A percentile compares a stretch with the other conserved stretches of the same genome.
These are phyloP conservation scores for Microglena sp. DNA, from an alignment of 139 green algal genomes.

Conservation along the genomic window DNA sequence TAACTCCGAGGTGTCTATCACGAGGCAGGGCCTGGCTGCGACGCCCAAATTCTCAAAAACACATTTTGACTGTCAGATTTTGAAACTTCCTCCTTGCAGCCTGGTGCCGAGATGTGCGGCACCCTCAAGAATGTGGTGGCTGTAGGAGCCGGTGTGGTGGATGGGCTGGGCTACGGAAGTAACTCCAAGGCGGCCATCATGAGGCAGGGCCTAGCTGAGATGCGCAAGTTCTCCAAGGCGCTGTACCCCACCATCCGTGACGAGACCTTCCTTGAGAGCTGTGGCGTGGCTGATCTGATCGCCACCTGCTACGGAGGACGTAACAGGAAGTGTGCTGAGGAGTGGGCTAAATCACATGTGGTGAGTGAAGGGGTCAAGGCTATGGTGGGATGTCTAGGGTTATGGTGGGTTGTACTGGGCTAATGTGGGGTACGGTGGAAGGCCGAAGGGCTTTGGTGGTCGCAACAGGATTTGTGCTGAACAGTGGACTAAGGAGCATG, in stretches of 20 bases:
- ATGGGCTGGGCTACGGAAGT: slow-evolving; percentile 49
- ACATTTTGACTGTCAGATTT: neutral
- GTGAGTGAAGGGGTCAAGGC: too few species aligned
- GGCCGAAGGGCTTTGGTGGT: too few species aligned
- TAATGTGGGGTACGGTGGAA: too few species aligned
- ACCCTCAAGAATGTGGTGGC: slow-evolving; percentile 79
- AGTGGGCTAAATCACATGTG: too few species aligned
- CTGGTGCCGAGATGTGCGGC: slow-evolving; percentile 55
- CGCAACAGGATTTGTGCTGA: too few species aligned
- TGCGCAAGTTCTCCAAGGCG: slow-evolving; percentile 21
- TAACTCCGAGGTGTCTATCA: slow-evolving; percentile 62
- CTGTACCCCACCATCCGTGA: slow-evolving; percentile 45
- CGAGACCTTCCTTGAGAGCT: slow-evolving; percentile 66
- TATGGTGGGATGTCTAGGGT: too few species aligned
- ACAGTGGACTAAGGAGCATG: too few species aligned
- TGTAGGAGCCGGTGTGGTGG: slow-evolving; percentile 55
- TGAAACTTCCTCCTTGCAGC: neutral
- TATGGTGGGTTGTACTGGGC: too few species aligned
- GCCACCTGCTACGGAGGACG: slow-evolving; percentile 66
- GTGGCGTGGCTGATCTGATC: slow-evolving; percentile 62
- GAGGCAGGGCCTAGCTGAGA: slow-evolving; percentile 11
- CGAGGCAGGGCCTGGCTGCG: slow-evolving; percentile 20
- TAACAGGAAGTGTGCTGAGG: too few species aligned
- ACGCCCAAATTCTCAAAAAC: slow-evolving; percentile 21
- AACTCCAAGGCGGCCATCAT: slow-evolving; percentile 68